Percentiles rank a stretch among this genome's conserved stretches.
phyloP scores from a whole-genome alignment of 2,329 filamentous ascomycete species.

The Nigrospora sphaerica region DNA sequence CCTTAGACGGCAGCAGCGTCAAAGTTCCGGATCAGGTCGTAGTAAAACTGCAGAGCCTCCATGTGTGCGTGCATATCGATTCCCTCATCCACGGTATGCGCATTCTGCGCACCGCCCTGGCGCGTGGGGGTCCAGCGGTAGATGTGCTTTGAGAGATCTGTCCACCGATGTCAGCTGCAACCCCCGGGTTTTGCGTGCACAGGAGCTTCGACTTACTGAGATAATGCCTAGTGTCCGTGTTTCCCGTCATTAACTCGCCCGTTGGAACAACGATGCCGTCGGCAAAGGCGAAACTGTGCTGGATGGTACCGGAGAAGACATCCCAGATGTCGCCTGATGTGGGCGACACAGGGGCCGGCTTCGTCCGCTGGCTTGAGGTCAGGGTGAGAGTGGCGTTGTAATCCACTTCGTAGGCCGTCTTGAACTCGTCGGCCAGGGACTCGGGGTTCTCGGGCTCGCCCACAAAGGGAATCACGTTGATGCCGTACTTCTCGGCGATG shows the following conservation, averaged over 20 bases:
- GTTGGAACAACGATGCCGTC: constrained; percentile 26
- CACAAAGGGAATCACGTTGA: constrained; percentile 40
- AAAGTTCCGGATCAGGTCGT: constrained; percentile 28
- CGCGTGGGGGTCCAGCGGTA: constrained; percentile 30
- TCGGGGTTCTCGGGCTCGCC: constrained; percentile 24
- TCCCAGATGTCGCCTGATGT: constrained; percentile 23
- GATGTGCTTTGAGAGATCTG: constrained; percentile 26
- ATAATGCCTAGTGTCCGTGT: constrained; percentile 29
- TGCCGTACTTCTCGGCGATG: constrained; percentile 38
- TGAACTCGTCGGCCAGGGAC: constrained; percentile 11
- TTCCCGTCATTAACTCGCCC: constrained; percentile 28
- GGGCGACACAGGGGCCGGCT: constrained; percentile 28
- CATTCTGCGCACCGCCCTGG: constrained; percentile 20
- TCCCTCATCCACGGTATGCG: constrained; percentile 30
- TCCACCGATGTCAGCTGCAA: not conserved
- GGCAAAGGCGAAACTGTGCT: constrained; percentile 26
- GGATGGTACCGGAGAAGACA: constrained; percentile 23
- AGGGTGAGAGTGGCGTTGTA: constrained; percentile 33
- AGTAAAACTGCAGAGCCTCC: constrained; percentile 29
- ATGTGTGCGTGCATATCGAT: constrained; percentile 30
- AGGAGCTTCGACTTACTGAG: constrained; percentile 16
- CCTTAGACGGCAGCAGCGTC: constrained; percentile 16
- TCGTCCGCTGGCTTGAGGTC: constrained; percentile 21
- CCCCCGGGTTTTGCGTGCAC: too few species aligned
- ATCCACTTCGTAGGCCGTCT: constrained; percentile 27